phyloP scores from a whole-genome alignment of 768 basidiomycete genomes.

The Panaeolus papilionaceus region DNA sequence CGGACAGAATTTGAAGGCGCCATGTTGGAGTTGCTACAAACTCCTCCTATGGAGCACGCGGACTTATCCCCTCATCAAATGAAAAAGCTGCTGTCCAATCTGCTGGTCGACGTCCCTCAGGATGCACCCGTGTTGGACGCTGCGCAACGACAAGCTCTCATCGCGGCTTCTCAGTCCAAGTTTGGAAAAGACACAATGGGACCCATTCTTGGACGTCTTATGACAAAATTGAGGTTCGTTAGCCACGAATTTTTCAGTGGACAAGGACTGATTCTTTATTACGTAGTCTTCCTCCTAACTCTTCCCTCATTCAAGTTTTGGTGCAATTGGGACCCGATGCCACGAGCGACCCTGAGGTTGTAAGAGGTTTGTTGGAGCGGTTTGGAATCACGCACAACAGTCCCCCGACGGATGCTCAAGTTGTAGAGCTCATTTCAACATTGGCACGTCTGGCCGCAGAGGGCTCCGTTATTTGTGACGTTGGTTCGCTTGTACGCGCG shows the following conservation, averaged over 20 bases:
- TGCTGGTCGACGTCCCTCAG: constrained; percentile 72
- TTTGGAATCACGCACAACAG: constrained; percentile 77
- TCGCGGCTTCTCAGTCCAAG: constrained; percentile 78
- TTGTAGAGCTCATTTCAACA: constrained; percentile 73
- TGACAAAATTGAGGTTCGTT: constrained; percentile 74
- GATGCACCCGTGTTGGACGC: constrained; percentile 77
- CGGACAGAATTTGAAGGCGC: constrained; percentile 84
- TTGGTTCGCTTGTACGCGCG: constrained; percentile 74
- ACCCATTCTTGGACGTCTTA: constrained; percentile 76
- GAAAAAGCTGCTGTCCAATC: constrained; percentile 80
- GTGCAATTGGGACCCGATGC: constrained; percentile 83
- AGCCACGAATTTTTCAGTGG: constrained; percentile 22
- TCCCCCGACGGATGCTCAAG: constrained; percentile 74
- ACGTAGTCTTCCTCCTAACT: constrained; percentile 66
- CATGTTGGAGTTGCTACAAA: constrained; percentile 75
- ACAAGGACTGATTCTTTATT: constrained; percentile 17
- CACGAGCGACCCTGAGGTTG: constrained; percentile 73
- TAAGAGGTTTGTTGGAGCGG: constrained; percentile 71
- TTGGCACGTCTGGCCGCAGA: constrained; percentile 75
- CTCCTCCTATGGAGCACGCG: constrained; percentile 82
- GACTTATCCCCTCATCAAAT: constrained; percentile 78
- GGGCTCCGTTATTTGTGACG: constrained; percentile 75
- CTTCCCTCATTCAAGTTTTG: constrained; percentile 76
- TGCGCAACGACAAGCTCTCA: constrained; percentile 75
- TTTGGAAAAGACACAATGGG: constrained; percentile 78